Evolutionary conservation across 768 basidiomycete species (phyloP).

Genomic region (Tricholoma matsutake): DNA sequence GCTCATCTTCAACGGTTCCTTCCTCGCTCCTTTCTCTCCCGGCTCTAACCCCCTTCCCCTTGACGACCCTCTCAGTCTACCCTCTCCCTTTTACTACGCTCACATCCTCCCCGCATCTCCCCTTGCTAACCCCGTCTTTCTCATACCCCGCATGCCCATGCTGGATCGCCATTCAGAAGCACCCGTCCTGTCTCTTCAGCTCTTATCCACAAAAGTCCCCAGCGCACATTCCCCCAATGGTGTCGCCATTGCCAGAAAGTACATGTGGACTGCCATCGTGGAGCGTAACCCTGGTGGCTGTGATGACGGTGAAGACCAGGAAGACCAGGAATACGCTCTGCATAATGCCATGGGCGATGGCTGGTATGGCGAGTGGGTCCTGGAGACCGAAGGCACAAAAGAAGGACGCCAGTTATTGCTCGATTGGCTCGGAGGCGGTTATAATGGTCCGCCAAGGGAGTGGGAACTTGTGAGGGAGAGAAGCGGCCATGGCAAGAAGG

Average conservation of each 20-base stretch:
- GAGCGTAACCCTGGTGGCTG: constrained; percentile 7
- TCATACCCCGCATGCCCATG: constrained; percentile 31
- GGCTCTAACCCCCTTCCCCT: constrained; percentile 53
- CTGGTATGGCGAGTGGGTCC: constrained; percentile 77
- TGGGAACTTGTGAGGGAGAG: constrained; percentile 65
- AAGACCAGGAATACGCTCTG: constrained; percentile 20
- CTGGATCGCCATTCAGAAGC: background rate
- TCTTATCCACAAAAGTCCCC: background rate
- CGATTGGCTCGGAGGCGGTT: constrained; percentile 46
- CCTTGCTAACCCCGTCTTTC: constrained; percentile 34
- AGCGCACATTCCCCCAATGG: constrained; percentile 1
- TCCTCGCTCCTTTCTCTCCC: constrained; percentile 59
- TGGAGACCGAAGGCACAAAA: constrained; percentile 75
- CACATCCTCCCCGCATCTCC: constrained; percentile 49
- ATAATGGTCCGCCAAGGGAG: constrained; percentile 22
- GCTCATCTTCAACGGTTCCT: constrained; percentile 70
- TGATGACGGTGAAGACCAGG: constrained; percentile 13
- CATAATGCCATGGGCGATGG: constrained; percentile 53
- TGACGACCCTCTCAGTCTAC: constrained; percentile 56
- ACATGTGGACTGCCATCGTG: constrained; percentile 4
- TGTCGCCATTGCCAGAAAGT: constrained; percentile 9
- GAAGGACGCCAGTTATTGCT: constrained; percentile 58
- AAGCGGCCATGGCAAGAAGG: constrained; percentile 45
- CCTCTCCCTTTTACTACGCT: constrained; percentile 73
- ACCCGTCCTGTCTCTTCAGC: background rate